Base-by-base conservation (phyloP, 2,329 filamentous ascomycete species). In the Cordyceps javanica region DNA sequence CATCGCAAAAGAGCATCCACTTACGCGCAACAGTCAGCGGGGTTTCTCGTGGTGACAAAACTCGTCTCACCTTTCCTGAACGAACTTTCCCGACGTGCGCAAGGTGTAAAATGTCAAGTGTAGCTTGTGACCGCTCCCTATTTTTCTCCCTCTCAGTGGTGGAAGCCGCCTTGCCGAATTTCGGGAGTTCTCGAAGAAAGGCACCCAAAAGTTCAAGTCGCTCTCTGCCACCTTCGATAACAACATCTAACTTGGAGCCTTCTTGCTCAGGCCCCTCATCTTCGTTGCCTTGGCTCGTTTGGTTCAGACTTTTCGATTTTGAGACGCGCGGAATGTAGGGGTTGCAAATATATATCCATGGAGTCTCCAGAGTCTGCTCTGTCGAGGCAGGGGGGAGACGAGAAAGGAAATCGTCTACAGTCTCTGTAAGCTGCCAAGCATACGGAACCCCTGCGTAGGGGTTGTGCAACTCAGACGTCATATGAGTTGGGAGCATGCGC, bases 291-390 rank as follows among this genome's bases (percentile, higher is more conserved):
- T 67, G 72, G 55, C 75, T 69, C 14, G 60, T 58, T 59, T 75
- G 73, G 55, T 69, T 74, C 36, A 69, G 61, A 5, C 69, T 68
- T 28, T 66, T 63, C 8, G 58, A 60, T 58, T 69, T 75, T 45
- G 66, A 62, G 16, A 70, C 71, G 5, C 71, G 69, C 3, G 68
- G 66, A 60, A 74, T 75, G 65, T 80, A 80, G 0, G 87, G 87
- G 68, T 90, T 90, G 54, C 79, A 80, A 42, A 89, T 81, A 74
- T 81, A 91, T 49, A 96, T 90, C 88, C 89, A 94, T 0, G 80
- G 80, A 3, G 79, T 76, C 0, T 72, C 63, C 0, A 65, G 65
- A 1, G 69, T 71, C 3, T 72, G 68, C 2, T 75, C 70, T 1
- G 85, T 89, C 1, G 80, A 86, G 3, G 80, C 78, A 0, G 90